A percentile compares a stretch with the other conserved stretches of the same genome.
Conservation (phyloP, 108 stramenopile species). For the Pinguiococcus pyrenoidosus region DNA sequence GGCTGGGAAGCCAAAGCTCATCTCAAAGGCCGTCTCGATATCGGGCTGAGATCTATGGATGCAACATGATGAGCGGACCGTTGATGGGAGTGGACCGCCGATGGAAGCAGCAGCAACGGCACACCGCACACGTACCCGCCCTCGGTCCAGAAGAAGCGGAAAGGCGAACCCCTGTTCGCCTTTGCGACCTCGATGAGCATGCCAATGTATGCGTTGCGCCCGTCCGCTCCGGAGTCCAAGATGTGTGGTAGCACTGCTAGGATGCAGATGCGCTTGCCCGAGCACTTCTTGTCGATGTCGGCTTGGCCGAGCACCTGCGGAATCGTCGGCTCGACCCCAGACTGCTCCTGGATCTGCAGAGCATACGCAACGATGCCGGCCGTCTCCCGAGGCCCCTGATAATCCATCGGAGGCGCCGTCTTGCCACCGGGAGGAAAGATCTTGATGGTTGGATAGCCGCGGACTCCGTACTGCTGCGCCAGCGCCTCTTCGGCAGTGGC, state of each 20-base stretch:
- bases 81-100: too few species aligned
- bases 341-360: too few species aligned
- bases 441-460: constrained; percentile 63
- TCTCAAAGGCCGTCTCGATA: constrained; percentile 10
- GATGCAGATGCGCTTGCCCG: constrained; percentile 6
- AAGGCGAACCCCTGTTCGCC: constrained; percentile 1
- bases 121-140: too few species aligned
- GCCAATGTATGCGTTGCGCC: constrained; percentile 44
- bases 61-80: too few species aligned
- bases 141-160: constrained; percentile 16
- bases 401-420: constrained; percentile 46
- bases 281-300: constrained; percentile 32
- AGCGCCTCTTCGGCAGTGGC: constrained; percentile 59
- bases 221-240: constrained; percentile 33
- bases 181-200: constrained; percentile 21
- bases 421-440: constrained; percentile 39
- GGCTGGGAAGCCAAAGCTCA: constrained; percentile 9
- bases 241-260: constrained; percentile 22
- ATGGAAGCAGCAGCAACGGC: too few species aligned
- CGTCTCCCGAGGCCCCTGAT: constrained; percentile 55
- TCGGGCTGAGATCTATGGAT: too few species aligned
- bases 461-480: constrained; percentile 53
- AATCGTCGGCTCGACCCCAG: constrained; percentile 56
- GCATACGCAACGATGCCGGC: constrained; percentile 52
- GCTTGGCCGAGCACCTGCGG: constrained; percentile 46